These are phyloP conservation scores for Acanthamoeba castellanii DNA, from an alignment of 208 protist species.

Conservation along the genomic window DNA sequence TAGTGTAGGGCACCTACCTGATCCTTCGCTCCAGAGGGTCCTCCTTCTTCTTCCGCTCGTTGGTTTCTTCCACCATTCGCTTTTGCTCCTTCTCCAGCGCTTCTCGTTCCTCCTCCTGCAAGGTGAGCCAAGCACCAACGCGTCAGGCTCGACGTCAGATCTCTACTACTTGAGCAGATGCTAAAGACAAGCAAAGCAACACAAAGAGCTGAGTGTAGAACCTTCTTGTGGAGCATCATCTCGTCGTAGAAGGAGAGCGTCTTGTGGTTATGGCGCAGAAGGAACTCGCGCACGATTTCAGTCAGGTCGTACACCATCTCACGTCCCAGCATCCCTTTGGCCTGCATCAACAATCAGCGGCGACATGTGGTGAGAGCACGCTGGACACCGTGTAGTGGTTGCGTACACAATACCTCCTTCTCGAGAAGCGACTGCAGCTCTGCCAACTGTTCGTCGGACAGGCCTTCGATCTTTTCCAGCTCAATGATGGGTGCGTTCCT, in stretches of 20 bases:
- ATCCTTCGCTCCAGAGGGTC: conserved; percentile 16
- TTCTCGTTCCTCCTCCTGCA: conserved; percentile 5
- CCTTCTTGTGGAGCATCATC: conserved; percentile 56
- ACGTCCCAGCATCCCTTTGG: conserved; percentile 5
- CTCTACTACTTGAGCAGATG: too few species aligned
- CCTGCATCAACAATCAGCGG: neutral
- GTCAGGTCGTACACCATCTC: conserved; percentile 64
- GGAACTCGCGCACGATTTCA: conserved; percentile 18
- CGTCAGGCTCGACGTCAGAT: too few species aligned
- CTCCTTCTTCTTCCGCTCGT: conserved; percentile 34
- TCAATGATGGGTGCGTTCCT: conserved; percentile 56
- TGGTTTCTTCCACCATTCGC: neutral
- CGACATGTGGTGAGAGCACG: neutral
- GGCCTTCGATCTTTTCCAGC: conserved; percentile 63
- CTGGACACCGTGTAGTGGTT: neutral
- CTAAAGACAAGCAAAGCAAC: neutral
- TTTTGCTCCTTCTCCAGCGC: conserved; percentile 56
- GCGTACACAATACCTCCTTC: neutral
- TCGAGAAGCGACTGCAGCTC: conserved; percentile 22
- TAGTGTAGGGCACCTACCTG: neutral
- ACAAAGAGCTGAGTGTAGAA: neutral
- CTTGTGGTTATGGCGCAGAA: conserved; percentile 50
- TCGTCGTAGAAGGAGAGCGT: conserved; percentile 67
- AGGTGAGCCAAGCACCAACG: neutral
- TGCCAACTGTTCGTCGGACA: conserved; percentile 37